These are phyloP conservation scores for Scedosporium boydii DNA, from an alignment of 2,329 filamentous ascomycete species.

Conservation along the genomic window DNA sequence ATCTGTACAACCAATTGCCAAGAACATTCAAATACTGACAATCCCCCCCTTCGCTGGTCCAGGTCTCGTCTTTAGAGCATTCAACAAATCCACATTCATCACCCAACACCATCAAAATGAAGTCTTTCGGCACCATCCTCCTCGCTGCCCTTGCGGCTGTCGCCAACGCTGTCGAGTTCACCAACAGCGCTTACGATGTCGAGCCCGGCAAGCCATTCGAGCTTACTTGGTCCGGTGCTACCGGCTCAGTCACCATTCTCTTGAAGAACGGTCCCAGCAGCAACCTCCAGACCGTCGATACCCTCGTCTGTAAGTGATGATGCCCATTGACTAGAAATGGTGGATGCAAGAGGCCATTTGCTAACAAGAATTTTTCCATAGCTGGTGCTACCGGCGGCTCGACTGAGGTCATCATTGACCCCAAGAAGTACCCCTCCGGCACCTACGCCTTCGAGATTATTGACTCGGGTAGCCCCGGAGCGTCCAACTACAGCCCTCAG, in stretches of 20 bases:
- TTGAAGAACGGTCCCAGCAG: conserved; percentile 43
- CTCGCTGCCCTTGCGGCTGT: conserved; percentile 40
- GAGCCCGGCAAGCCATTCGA: conserved; percentile 41
- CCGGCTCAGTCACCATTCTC: conserved; percentile 37
- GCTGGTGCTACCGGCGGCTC: conserved; percentile 22
- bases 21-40: background rate
- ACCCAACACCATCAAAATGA: conserved; percentile 36
- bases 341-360: background rate
- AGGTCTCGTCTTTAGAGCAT: background rate
- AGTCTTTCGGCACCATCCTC: conserved; percentile 40
- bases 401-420: conserved; percentile 27
- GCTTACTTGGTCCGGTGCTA: conserved; percentile 40
- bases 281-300: conserved; percentile 29
- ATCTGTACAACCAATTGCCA: background rate
- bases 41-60: background rate
- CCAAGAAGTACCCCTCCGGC: conserved; percentile 24
- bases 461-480: conserved; percentile 23
- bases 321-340: background rate
- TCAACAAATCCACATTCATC: background rate
- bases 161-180: conserved; percentile 28
- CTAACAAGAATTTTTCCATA: conserved; percentile 12
- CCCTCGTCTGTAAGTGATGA: conserved; percentile 40
- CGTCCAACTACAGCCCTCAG: conserved; percentile 33
- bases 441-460: conserved; percentile 36
- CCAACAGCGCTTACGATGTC: conserved; percentile 37